These are phyloP conservation scores for Aspergillus clavatus DNA, from an alignment of 2,329 filamentous ascomycete species.

Conservation along the genomic window DNA sequence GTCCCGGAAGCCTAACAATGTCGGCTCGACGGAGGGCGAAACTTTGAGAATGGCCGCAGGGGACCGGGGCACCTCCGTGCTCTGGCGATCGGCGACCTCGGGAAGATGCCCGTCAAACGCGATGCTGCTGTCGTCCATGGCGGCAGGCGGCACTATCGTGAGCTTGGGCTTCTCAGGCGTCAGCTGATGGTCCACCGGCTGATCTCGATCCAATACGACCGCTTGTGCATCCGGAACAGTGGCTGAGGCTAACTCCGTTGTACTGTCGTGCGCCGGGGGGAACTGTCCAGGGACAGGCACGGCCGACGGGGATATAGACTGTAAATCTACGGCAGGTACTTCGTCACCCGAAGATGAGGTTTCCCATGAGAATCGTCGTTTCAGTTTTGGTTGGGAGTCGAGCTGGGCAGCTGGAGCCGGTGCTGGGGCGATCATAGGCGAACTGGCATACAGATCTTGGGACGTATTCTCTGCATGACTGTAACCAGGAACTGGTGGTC, in stretches of 20 bases:
- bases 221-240: constrained; percentile 4
- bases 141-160: constrained; percentile 27
- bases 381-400: constrained; percentile 24
- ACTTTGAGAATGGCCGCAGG: constrained; percentile 10
- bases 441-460: constrained; percentile 14
- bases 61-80: constrained; percentile 6
- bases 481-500: constrained; percentile 9
- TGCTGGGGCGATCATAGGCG: constrained; percentile 5
- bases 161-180: constrained; percentile 26
- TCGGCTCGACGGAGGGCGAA: constrained; percentile 25
- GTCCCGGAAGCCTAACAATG: constrained; percentile 63
- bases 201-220: constrained; percentile 7
- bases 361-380: constrained; percentile 45
- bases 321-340: constrained; percentile 11
- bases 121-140: constrained; percentile 13
- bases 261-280: constrained; percentile 16
- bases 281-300: constrained; percentile 18
- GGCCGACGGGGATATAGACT: constrained; percentile 10
- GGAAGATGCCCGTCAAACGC: constrained; percentile 9
- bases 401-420: constrained; percentile 8
- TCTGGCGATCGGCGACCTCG: constrained; percentile 12
- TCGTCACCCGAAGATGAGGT: constrained; percentile 22
- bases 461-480: constrained; percentile 6
- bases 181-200: constrained; percentile 7
- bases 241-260: constrained; percentile 1